Conservation (phyloP, 306 rosid genomes). For the Cucumis sativus region Cucumber_9930_V3 NC_026659.2:2508001-2508500, state of each 20-base stretch:
- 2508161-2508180: constrained; percentile 15
- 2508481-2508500: too few species aligned
- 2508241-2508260: not conserved
- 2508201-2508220: too few species aligned
- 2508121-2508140: constrained; percentile 68
- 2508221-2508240: not conserved
- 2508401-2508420: too few species aligned
- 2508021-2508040: constrained; percentile 63
- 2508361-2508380: too few species aligned
- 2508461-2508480: too few species aligned
- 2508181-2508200: not conserved
- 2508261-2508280: not conserved
- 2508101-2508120: constrained; percentile 42
- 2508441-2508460: too few species aligned
- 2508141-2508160: constrained; percentile 65
- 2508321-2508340: too few species aligned
- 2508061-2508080: constrained; percentile 29
- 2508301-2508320: too few species aligned
- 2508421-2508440: too few species aligned
- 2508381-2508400: too few species aligned
- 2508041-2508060: constrained; percentile 61
- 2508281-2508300: not conserved
- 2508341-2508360: too few species aligned
- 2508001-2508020: constrained; percentile 82
- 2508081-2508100: constrained; percentile 30